A percentile compares a stretch with the other conserved stretches of the same genome.
These are phyloP conservation scores for Ophiognomonia clavigignenti-juglandacearum DNA, from an alignment of 2,329 filamentous ascomycete genomes.

Conservation along the genomic window DNA sequence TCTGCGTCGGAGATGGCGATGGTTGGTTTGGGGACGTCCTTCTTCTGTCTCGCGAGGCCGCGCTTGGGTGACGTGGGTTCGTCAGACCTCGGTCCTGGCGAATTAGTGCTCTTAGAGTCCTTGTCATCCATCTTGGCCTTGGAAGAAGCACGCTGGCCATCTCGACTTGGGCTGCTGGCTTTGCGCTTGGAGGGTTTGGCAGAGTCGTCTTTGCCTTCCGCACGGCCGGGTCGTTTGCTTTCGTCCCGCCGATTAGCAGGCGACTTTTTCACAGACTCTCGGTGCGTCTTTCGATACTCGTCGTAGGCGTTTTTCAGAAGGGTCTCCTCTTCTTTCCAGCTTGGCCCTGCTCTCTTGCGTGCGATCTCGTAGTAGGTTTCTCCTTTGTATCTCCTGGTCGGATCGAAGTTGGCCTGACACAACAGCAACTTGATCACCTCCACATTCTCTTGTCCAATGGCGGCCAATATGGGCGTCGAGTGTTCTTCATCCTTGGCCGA, in stretches of 20 bases:
- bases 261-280: slow-evolving; percentile 45
- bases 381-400: slow-evolving; percentile 70
- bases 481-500: slow-evolving; percentile 54
- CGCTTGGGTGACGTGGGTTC: slow-evolving; percentile 45
- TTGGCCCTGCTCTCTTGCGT: slow-evolving; percentile 73
- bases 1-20: slow-evolving; percentile 49
- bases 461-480: slow-evolving; percentile 88
- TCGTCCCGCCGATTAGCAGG: slow-evolving; percentile 42
- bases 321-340: slow-evolving; percentile 84
- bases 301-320: slow-evolving; percentile 74
- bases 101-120: slow-evolving; percentile 43
- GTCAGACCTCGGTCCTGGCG: slow-evolving; percentile 38
- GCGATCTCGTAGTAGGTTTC: slow-evolving; percentile 86
- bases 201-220: slow-evolving; percentile 40
- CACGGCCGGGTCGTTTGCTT: slow-evolving; percentile 36
- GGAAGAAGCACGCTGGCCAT: slow-evolving; percentile 36
- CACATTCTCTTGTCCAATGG: slow-evolving; percentile 84
- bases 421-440: slow-evolving; percentile 79
- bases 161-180: slow-evolving; percentile 43
- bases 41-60: slow-evolving; percentile 48
- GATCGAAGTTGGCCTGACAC: slow-evolving; percentile 74
- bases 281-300: slow-evolving; percentile 51
- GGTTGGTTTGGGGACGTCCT: slow-evolving; percentile 46
- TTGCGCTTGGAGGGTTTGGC: slow-evolving; percentile 39
- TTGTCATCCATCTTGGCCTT: slow-evolving; percentile 39